These are phyloP conservation scores for Fusarium duplospermum DNA, from an alignment of 2,329 filamentous ascomycete genomes.

Conservation along the genomic window DNA sequence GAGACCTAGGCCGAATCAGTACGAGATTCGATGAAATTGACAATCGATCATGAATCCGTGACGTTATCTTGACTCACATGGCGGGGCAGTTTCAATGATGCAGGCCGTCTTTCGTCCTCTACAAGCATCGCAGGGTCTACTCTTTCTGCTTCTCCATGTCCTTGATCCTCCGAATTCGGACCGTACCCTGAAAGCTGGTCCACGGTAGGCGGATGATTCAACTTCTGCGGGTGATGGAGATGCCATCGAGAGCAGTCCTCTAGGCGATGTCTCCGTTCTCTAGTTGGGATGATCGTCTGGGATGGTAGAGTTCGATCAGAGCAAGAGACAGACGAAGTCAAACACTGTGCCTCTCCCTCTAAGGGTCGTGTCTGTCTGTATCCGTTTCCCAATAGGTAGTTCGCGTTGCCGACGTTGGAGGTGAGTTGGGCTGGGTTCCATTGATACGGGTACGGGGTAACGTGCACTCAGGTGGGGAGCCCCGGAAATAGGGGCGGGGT, in stretches of 20 bases:
- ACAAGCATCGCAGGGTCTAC: constrained; percentile 51
- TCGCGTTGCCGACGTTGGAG: not conserved
- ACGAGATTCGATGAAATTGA: not conserved
- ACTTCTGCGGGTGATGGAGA: not conserved
- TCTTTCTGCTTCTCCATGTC: constrained; percentile 49
- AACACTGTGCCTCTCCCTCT: not conserved
- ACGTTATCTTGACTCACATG: constrained; percentile 44
- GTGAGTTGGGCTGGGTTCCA: not conserved
- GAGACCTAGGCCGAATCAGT: not conserved
- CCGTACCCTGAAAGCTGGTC: constrained; percentile 29
- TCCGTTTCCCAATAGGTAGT: not conserved
- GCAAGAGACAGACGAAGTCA: not conserved
- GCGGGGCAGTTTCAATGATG: constrained; percentile 49
- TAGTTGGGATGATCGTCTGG: not conserved
- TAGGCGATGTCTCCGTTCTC: not conserved
- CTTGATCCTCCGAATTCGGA: constrained; percentile 42
- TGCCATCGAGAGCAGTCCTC: not conserved
- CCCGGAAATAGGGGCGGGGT: not conserved
- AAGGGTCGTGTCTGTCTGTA: not conserved
- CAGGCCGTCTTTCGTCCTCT: constrained; percentile 52
- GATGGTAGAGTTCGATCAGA: not conserved
- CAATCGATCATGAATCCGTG: not conserved
- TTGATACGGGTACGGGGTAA: not conserved
- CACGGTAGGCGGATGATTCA: not conserved
- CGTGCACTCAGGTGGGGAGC: not conserved